phyloP scores from a whole-genome alignment of 805 yeast genomes.

The Myxozyma vanderwaltii region DNA sequence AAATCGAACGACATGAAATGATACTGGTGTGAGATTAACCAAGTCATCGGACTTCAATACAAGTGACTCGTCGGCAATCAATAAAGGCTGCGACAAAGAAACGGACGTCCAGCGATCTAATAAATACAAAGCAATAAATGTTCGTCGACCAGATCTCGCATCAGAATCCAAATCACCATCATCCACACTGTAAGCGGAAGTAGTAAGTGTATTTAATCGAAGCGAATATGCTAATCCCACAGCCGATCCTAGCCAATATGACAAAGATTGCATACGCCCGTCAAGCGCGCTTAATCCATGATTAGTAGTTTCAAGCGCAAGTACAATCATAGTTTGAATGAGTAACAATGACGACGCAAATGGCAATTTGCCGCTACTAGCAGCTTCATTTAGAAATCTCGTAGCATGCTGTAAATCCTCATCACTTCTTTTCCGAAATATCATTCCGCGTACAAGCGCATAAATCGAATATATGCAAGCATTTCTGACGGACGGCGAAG shows the following conservation, averaged over 20 bases:
- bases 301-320: conserved; percentile 39
- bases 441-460: conserved; percentile 18
- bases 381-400: conserved; percentile 25
- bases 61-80: conserved; percentile 35
- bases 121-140: conserved; percentile 37
- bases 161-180: conserved; percentile 34
- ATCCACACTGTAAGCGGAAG: conserved; percentile 15
- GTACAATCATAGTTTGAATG: conserved; percentile 42
- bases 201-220: conserved; percentile 33
- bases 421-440: background rate
- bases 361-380: background rate
- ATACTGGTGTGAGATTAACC: conserved; percentile 14
- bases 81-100: conserved; percentile 34
- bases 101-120: conserved; percentile 40
- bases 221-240: conserved; percentile 38
- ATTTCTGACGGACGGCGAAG: conserved; percentile 37
- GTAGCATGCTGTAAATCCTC: conserved; percentile 22
- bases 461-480: conserved; percentile 37
- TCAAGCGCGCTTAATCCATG: conserved; percentile 26
- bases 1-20: conserved; percentile 32
- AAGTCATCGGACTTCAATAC: conserved; percentile 32
- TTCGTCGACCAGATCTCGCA: conserved; percentile 34
- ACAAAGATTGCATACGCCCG: conserved; percentile 6
- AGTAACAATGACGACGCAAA: conserved; percentile 36
- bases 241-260: conserved; percentile 44